Percentiles rank a stretch among this genome's conserved stretches.
These are phyloP conservation scores for Fonsecaea multimorphosa DNA, from an alignment of 2,329 filamentous ascomycete genomes.

Conservation along the genomic window DNA sequence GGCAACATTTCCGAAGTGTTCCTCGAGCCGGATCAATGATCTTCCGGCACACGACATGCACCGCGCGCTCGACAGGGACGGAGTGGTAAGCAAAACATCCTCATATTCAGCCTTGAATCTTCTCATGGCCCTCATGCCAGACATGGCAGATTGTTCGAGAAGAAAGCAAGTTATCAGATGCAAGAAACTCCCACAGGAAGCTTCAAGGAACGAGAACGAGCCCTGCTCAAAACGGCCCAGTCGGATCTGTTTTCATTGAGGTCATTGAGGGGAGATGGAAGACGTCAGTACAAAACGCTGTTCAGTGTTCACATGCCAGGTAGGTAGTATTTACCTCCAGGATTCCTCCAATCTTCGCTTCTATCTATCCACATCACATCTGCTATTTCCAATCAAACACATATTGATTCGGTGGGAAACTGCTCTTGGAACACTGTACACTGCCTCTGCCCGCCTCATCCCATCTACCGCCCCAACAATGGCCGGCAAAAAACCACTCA, in stretches of 20 bases:
- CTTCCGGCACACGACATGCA: too few species aligned
- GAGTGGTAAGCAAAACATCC: too few species aligned
- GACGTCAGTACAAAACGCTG: slow-evolving; percentile 22
- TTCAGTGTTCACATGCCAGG: neutral
- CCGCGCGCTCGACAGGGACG: too few species aligned
- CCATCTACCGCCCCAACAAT: slow-evolving; percentile 21
- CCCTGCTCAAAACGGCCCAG: neutral
- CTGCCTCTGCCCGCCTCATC: too few species aligned
- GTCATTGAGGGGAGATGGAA: slow-evolving; percentile 27
- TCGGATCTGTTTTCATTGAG: slow-evolving; percentile 1
- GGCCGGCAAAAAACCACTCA: slow-evolving; percentile 29
- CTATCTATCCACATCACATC: neutral
- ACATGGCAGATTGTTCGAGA: neutral
- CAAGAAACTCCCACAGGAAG: neutral
- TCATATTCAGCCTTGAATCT: too few species aligned
- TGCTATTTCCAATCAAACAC: neutral
- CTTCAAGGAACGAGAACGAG: neutral
- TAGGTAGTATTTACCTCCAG: neutral
- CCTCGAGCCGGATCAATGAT: too few species aligned
- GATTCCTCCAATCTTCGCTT: neutral
- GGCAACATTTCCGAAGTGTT: too few species aligned
- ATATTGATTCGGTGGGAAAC: neutral
- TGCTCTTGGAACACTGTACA: neutral
- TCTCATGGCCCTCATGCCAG: neutral
- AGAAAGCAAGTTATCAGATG: neutral